Evolutionary conservation across 371 early-diverging fungal species (phyloP), one percentile per base, ranked within the genome.

Genomic region (Homolaphlyctis polyrhiza): DNA sequence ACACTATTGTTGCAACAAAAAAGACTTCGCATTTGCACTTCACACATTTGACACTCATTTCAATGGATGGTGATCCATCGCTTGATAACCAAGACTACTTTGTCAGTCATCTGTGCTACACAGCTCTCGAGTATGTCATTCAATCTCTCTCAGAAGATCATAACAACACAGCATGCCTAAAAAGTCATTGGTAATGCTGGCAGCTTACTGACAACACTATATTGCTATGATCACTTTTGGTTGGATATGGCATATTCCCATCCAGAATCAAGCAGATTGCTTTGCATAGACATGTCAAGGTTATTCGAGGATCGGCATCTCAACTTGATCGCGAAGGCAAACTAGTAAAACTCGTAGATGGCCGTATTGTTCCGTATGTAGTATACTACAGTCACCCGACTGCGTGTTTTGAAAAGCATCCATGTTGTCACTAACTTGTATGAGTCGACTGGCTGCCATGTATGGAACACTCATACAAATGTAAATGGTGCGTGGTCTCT

Each of bases 241-340:
- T n/a, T n/a, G n/a, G n/a, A n/a, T n/a, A n/a, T n/a, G n/a, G n/a
- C n/a, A n/a, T n/a, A n/a, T n/a, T n/a, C n/a, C n/a, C n/a, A n/a
- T n/a, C 16, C 36, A 76, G 76, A 50, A 48, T 77, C 32, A 66
- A 66, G 58, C 79, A 78, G 50, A 35, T 74, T 18, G 79, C 71
- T 16, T 57, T 78, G 4, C 66, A 71, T 34, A 64, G 71, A 60
- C 69, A 74, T 55, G 68, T 73, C 3, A 66, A 64, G 3, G 65
- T 79, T 13, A 62, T 76, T 23, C 60, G 60, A 1, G 66, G 66
- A 8, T 61, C 67, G 8, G 67, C 68, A 2, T 66, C 32, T 5
- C 73, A 74, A 52, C 58, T 79, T 28, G 72, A 79, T 52, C 50
- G 79, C 14, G 68, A 71, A 4, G 29, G 58, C 28, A 71, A 72